A percentile compares a stretch with the other conserved stretches of the same genome.
phyloP scores from a whole-genome alignment of 495 filamentous ascomycete genomes.

The Neurospora terricola region DNA sequence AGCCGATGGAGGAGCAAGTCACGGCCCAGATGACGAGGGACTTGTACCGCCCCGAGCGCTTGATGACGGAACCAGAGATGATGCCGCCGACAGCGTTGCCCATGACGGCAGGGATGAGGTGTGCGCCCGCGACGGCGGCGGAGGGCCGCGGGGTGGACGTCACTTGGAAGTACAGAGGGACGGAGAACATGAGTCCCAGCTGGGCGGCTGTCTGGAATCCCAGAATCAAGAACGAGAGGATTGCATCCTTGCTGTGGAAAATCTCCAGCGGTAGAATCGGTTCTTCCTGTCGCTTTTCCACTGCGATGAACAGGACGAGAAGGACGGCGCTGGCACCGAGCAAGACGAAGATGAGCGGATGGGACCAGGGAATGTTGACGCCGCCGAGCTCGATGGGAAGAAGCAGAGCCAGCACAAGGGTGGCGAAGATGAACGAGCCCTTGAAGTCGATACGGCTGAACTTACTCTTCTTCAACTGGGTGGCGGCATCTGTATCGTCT shows the following conservation, averaged over 20 bases:
- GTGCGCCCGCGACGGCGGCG: slow-evolving; percentile 46
- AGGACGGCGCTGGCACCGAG: slow-evolving; percentile 24
- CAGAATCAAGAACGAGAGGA: slow-evolving; percentile 44
- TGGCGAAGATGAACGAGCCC: slow-evolving; percentile 40
- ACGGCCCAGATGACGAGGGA: slow-evolving; percentile 41
- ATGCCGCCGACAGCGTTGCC: slow-evolving; percentile 58
- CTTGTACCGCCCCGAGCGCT: slow-evolving; percentile 51
- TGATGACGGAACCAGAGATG: slow-evolving; percentile 47
- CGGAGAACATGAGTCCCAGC: slow-evolving; percentile 45
- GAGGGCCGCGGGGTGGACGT: slow-evolving; percentile 36
- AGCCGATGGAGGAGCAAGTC: slow-evolving; percentile 38
- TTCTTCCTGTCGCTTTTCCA: slow-evolving; percentile 44
- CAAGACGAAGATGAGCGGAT: slow-evolving; percentile 31
- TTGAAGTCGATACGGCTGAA: slow-evolving; percentile 49
- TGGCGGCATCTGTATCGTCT: not conserved
- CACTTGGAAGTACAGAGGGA: slow-evolving; percentile 65
- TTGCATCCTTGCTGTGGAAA: slow-evolving; percentile 43
- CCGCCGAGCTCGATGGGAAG: slow-evolving; percentile 52
- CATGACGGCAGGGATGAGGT: slow-evolving; percentile 54
- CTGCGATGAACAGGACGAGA: slow-evolving; percentile 36
- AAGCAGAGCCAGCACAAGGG: slow-evolving; percentile 38
- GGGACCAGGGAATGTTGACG: slow-evolving; percentile 45
- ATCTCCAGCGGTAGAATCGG: slow-evolving; percentile 55
- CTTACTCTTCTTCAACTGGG: slow-evolving; percentile 11
- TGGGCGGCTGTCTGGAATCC: slow-evolving; percentile 48